A percentile compares a stretch with the other conserved stretches of the same genome.
Evolutionary conservation across 768 basidiomycete genomes (phyloP).

Genomic region (Suillus alpinus): DNA sequence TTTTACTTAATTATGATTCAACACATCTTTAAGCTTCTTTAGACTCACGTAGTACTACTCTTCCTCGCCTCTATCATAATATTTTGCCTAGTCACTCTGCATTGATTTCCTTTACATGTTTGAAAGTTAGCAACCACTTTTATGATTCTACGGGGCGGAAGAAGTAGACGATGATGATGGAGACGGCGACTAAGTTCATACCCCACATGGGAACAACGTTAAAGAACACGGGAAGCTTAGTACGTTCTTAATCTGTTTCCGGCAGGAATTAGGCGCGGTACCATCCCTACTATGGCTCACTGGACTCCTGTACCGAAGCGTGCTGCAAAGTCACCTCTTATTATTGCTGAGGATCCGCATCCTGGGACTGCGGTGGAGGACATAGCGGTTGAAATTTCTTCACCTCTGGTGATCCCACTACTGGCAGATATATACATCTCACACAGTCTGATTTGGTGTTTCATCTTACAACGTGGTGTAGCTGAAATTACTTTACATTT

Average conservation of each 20-base stretch:
- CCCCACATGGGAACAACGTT: constrained; percentile 31
- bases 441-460: no score
- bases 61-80: no score
- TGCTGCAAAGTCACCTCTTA: constrained; percentile 30
- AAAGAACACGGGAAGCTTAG: constrained; percentile 35
- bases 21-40: no score
- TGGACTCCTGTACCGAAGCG: constrained; percentile 27
- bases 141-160: constrained; percentile 28
- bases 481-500: no score
- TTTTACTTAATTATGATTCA: no score
- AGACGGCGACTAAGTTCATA: constrained; percentile 35
- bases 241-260: constrained; percentile 34
- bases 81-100: no score
- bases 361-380: constrained; percentile 30
- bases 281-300: constrained; percentile 29
- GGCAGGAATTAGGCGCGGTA: constrained; percentile 32
- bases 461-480: no score
- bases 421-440: no score
- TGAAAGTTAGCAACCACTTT: no score
- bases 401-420: constrained; percentile 25
- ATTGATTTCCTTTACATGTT: no score
- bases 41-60: no score
- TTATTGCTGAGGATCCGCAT: constrained; percentile 22
- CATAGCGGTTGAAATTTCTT: constrained; percentile 37
- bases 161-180: constrained; percentile 22